Percentiles rank a stretch among this genome's conserved stretches.
Conservation (phyloP, 257 asterid genomes). For the Primulina huaijiensis region DNA sequence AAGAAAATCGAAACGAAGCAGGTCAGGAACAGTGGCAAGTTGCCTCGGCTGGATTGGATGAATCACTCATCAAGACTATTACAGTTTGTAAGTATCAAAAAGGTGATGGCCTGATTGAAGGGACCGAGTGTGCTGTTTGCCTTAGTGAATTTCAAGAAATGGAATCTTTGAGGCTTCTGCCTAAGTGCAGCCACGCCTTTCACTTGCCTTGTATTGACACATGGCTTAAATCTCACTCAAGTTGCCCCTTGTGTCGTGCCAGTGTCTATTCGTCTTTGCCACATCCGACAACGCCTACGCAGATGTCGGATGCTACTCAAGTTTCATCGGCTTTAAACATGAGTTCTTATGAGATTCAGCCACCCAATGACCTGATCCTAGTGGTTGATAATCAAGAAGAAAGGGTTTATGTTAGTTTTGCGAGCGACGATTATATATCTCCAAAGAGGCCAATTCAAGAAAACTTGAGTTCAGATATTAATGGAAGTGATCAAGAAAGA, state of each 20-base stretch:
- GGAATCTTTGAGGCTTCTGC: slow-evolving; percentile 68
- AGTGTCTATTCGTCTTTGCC: slow-evolving; percentile 31
- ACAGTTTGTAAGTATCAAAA: slow-evolving; percentile 61
- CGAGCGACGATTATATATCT: slow-evolving; percentile 13
- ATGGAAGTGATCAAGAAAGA: slow-evolving; percentile 23
- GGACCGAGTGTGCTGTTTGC: slow-evolving; percentile 81
- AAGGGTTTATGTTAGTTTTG: slow-evolving; percentile 23
- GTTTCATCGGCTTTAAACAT: slow-evolving; percentile 22
- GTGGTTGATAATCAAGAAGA: slow-evolving; percentile 53
- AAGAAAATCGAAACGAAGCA: slow-evolving; percentile 28
- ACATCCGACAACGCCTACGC: slow-evolving; percentile 18
- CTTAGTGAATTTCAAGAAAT: slow-evolving; percentile 62
- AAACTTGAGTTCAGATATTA: background rate
- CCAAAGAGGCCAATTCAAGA: background rate
- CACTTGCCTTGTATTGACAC: slow-evolving; percentile 79
- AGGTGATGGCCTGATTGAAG: slow-evolving; percentile 67
- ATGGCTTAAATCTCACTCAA: slow-evolving; percentile 75
- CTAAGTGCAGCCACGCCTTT: slow-evolving; percentile 86
- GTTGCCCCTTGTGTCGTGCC: slow-evolving; percentile 78
- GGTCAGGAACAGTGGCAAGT: slow-evolving; percentile 44
- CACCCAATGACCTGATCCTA: slow-evolving; percentile 44
- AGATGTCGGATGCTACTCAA: slow-evolving; percentile 18
- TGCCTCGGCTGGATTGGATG: slow-evolving; percentile 53
- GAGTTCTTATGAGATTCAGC: slow-evolving; percentile 38
- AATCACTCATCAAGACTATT: slow-evolving; percentile 48